Evolutionary conservation across 495 filamentous ascomycete species (phyloP), one percentile per base, ranked within the genome.

Genomic region (Rusavskia elegans): DNA sequence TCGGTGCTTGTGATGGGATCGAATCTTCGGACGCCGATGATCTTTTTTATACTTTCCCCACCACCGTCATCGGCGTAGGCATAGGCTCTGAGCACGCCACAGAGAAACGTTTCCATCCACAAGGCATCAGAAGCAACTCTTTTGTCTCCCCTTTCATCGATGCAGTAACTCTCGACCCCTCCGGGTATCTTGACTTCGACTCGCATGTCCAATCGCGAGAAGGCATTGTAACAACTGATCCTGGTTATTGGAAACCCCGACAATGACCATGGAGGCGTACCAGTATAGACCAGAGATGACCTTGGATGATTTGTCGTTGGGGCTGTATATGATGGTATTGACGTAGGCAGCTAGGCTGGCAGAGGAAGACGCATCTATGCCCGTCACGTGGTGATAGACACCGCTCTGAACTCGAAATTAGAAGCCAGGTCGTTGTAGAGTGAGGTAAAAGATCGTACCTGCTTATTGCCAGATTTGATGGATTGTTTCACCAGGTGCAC

Each of bases 1-100:
- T 98, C 92, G 13, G 92, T 98, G 61, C 84, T 97, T 25, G 87
- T 96, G 50, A 97, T 87, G 0, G 92, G 92, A 63, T 98, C 97
- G 72, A 98, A 98, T 45, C 92, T 81, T 55, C 92, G 75, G 21
- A 95, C 87, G 16, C 90, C 93, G 54, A 95, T 81, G 54, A 98
- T 95, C 68, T 87, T 90, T 63, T 85, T 83, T 58, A 96, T 94
- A 3, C 81, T 80, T 56, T 96, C 89, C 30, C 89, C 89, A 53
- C 80, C 84, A 27, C 89, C 89, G 68, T 96, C 83, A 65, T 98
- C 92, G 29, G 93, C 93, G 61, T 97, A 98, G 2, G 86, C 85
- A 64, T 97, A 97, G 20, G 92, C 90, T 56, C 92, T 77, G 48
- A 98, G 69, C 2, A 97, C 87, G 40, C 82, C 88, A 64, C 92